phyloP scores from a whole-genome alignment of 1,284 basidiomycete species.

The Ustilago tritici region DNA sequence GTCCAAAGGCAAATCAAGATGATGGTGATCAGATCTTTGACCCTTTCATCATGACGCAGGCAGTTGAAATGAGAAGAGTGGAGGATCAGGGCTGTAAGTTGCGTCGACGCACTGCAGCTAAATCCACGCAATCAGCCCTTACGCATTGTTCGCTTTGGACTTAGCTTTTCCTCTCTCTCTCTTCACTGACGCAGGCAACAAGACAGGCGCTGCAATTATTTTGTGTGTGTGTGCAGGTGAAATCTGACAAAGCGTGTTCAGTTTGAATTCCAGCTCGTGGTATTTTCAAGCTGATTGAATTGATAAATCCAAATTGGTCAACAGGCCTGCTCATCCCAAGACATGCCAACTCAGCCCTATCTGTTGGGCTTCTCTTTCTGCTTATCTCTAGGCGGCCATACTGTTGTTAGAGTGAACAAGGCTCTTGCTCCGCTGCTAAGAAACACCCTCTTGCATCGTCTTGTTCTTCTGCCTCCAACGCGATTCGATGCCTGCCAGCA shows the following conservation, averaged over 20 bases:
- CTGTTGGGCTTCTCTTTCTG: not conserved
- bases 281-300: too few relatives aligned
- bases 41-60: not conserved
- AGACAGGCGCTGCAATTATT: not conserved
- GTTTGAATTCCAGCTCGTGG: too few relatives aligned
- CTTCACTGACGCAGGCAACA: not conserved
- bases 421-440: slow-evolving; percentile 1
- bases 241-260: too few relatives aligned
- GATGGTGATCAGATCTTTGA: not conserved
- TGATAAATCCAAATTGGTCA: too few relatives aligned
- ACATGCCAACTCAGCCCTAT: not conserved
- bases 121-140: slow-evolving; percentile 4
- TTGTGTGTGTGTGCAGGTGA: not conserved
- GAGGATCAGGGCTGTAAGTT: not conserved
- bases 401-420: not conserved
- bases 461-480: not conserved
- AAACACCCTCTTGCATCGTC: not conserved
- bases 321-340: too few relatives aligned
- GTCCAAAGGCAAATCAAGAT: too few relatives aligned
- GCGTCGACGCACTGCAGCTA: slow-evolving; percentile 1
- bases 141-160: not conserved
- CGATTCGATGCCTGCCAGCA: not conserved
- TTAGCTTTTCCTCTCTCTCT: not conserved
- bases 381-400: not conserved
- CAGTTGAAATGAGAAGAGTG: not conserved